Evolutionary conservation across 495 filamentous ascomycete species (phyloP).

Genomic region (Chaetomium cochliodes): DNA sequence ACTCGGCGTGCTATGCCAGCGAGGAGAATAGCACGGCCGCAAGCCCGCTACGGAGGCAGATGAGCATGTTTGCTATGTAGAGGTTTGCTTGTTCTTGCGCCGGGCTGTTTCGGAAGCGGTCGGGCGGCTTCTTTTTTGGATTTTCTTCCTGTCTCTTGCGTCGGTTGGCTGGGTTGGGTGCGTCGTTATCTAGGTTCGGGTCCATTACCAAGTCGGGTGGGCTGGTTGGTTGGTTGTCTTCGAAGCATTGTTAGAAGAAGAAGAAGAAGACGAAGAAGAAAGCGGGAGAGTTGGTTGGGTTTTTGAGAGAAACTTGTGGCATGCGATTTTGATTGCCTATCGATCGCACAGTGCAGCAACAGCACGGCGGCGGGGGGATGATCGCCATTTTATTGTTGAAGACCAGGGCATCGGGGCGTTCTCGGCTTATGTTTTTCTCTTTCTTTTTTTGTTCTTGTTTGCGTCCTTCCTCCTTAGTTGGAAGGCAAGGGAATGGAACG

Average conservation of each 20-base stretch:
- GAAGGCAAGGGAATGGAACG: background rate
- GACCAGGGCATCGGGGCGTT: background rate
- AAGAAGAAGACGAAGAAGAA: background rate
- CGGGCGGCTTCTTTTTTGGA: background rate
- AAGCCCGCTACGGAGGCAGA: slow-evolving; percentile 65
- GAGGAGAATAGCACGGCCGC: slow-evolving; percentile 60
- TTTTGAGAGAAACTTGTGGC: background rate
- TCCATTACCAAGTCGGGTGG: background rate
- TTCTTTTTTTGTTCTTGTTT: too few species aligned
- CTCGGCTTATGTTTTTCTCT: background rate
- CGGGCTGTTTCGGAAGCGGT: background rate
- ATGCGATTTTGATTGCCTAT: background rate
- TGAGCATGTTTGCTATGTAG: slow-evolving; percentile 59
- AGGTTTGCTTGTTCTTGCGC: background rate
- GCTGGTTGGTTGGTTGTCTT: background rate
- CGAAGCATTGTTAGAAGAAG: background rate
- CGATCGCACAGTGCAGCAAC: background rate
- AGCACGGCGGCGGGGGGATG: background rate
- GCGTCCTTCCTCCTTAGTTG: too few species aligned
- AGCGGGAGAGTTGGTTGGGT: background rate
- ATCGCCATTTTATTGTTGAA: background rate
- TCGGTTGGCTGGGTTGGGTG: background rate
- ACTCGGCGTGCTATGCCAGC: slow-evolving; percentile 63
- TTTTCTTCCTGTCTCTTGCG: background rate
- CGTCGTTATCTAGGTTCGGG: background rate